Evolutionary conservation across 768 basidiomycete species (phyloP), one percentile per base, ranked within the genome.

Genomic region (Coprinopsis marcescibilis): DNA sequence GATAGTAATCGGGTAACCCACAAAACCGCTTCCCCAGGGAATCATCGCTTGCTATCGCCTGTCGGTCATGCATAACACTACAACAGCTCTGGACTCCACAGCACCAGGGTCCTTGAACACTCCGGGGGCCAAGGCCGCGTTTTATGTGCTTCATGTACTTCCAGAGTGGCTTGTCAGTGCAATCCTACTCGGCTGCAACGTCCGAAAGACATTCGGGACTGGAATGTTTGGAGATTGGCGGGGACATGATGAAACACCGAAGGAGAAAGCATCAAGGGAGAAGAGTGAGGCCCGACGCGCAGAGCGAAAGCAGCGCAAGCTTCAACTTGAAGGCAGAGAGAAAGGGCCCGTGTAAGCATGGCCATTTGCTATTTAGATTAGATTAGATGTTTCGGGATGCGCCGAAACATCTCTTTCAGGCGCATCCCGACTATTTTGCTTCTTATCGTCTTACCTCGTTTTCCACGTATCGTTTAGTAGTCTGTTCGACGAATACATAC

Each of bases 61-160:
- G 10, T 47, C 54, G 1, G 60, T 73, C 25, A 70, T 75, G 67
- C 55, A 58, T 29, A 49, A 64, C 43, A 56, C 35, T 32, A 66
- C 64, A 2, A 59, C 57, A 5, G 68, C 70, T 2, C 54, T 71
- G n/a, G 49, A 48, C 2, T 69, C 62, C 0, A 55, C 24, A 13
- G 62, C 47, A 1, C 61, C 65, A 13, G 65, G 57, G 24, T 58
- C 65, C 0, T 57, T 66, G n/a, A 69, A 71, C 52, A 63, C 60
- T 12, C 42, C 57, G 2, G 43, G 43, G 12, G 66, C 62, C 19
- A 74, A 75, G 55, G 63, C 63, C 1, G 48, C 55, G 0, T 74
- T 75, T 52, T 76, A 76, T 48, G 52, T 73, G 11, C 66, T 72
- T 46, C 72, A 74, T 43, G 59, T 67, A n/a, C 53, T 73, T 3